Evolutionary conservation across 257 asterid genomes (phyloP), one percentile per base, ranked within the genome.

Genomic region (Nicotiana otophora): DNA sequence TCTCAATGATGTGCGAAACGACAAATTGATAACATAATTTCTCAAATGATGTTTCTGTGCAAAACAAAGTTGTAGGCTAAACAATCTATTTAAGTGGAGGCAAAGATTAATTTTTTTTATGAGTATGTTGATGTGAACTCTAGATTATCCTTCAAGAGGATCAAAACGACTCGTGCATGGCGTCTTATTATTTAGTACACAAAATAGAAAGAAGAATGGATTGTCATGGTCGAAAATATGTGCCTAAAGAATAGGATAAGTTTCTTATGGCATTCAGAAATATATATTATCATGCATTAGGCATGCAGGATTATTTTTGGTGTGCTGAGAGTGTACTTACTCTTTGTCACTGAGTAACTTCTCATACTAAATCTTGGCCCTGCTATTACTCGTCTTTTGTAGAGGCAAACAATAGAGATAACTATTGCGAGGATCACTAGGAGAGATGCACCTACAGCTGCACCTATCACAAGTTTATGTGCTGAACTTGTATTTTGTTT

Each of bases 331-430:
- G 23, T 19, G 19, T 58, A 70, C 96, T 87, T 86, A 94, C 98
- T 93, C 88, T 91, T 94, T 70, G 97, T 93, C 90, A 89, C 84
- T 0, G 87, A 77, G 67, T 87, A 90, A 82, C 91, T 92, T 62
- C 89, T 90, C 68, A 61, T 74, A 20, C 86, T 89, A 60, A 82
- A 62, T 77, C 88, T 84, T 14, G 77, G 79, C 78, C 10, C 57
- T 15, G 85, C 83, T 74, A 12, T 84, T 83, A 19, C 60, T 85
- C 86, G 91, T 80, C 86, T 80, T 86, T 74, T 89, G 86, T 86
- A 87, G 30, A 84, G 62, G 84, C 86, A 87, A 84, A 83, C 84
- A 77, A 87, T 75, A 80, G 87, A 86, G 53, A 81, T 77, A 46
- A 91, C 92, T 4, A 82, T 78, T 51, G 87, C 70, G 46, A 82